Base-by-base conservation (phyloP, 2,329 filamentous ascomycete genomes). In the Cladosporium sp. region DNA sequence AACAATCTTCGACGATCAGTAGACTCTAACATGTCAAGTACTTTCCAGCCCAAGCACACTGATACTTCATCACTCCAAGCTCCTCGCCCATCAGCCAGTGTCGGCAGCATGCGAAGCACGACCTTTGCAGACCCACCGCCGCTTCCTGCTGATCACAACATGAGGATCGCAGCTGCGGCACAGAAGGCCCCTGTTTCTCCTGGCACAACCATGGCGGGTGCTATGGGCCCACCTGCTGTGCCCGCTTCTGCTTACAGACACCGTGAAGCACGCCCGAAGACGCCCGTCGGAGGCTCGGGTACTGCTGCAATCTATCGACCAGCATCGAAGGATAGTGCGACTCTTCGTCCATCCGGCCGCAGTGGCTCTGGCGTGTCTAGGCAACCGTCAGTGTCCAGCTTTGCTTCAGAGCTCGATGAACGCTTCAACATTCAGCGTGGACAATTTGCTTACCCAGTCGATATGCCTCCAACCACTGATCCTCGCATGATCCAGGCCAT, bases 401-500 rank as follows among this genome's bases (percentile, higher is more conserved):
- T 99, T 75, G 92, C 89, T 6, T 98, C 95, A 0, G 95, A 99
- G 78, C 82, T 99, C 23, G 95, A 99, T 73, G 89, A 89, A 67
- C 87, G 94, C 49, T 98, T 99, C 83, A 93, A 96, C 75, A 89
- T 92, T 49, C 84, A 87, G 12, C 79, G 78, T 28, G 71, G 70
- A 10, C 78, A 85, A 65, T 82, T 85, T 76, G 80, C 81, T 53
- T 82, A 87, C 65, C 81, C 83, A 31, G 78, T 82, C 56, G 89
- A 89, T 16, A 85, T 95, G 67, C 86, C 88, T 11, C 83, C 88
- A 28, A 74, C 75, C 23, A 96, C 93, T 5, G 95, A 99, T 80
- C 94, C 94, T 68, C 91, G 94, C 72, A 97, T 99, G 93, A 98
- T 99, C 71, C 93, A 97, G 80, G 95, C 95, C 58, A 97, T 99